Base-by-base conservation (phyloP, 768 basidiomycete species). In the Rhodosporidiobolus sp. region DNA sequence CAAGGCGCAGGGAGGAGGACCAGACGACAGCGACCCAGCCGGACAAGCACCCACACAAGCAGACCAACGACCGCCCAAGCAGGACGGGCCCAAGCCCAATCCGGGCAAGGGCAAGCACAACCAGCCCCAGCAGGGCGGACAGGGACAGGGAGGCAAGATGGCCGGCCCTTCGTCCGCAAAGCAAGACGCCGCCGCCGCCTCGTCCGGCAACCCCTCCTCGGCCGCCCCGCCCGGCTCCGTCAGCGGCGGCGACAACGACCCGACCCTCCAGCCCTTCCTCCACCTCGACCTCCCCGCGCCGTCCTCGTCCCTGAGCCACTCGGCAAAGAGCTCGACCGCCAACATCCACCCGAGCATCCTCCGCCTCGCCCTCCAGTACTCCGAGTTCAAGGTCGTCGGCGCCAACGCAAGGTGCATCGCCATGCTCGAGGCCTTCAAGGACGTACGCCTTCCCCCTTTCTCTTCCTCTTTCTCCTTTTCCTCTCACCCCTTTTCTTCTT, bases 351-450 rank as follows among this genome's bases (percentile, higher is more conserved):
- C 94, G 38, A 87, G 87, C 28, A 88, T 98, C 76, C 83, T 93
- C 69, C 85, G 90, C 63, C 87, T 97, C 16, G 94, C 91, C 17
- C 84, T 97, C 43, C 88, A 94, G 74, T 95, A 97, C 82, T 87
- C 91, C 14, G 88, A 90, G 76, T 97, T 98, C 83, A 89, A 88
- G 80, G 90, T 98, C 75, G 88, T 89, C 60, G 96, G 96, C 14
- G 91, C 94, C 22, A 98, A 99, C 81, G 95, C 96, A 11, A 85
- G 96, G 70, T 94, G 93, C 78, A 94, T 97, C 56, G 93, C 92
- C 9, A 92, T 92, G 75, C 83, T 98, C 74, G 88, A 87, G 49
- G 90, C 91, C 12, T 94, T 99, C 83, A 93, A 95, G 83, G 89
- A 88, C 63, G 95, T 96, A 78, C 45, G 88, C 80, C 30, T 35